Percentiles rank a stretch among this genome's conserved stretches.
phyloP scores from a whole-genome alignment of 352 stramenopile genomes.

The Pythium rishiriense region DNA sequence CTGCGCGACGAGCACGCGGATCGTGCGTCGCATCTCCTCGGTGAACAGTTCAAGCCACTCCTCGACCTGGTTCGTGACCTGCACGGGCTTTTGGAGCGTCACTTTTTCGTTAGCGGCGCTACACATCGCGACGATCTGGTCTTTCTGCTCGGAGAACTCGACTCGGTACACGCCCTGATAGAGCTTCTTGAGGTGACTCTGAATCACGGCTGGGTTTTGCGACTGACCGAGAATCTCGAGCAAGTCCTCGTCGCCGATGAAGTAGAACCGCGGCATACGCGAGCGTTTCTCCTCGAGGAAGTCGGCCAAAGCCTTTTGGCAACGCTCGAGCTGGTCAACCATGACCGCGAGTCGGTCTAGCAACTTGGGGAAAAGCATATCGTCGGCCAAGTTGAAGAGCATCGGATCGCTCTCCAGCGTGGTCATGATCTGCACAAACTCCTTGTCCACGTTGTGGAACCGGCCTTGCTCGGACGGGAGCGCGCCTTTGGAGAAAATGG shows the following conservation, averaged over 20 bases:
- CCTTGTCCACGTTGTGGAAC: constrained; percentile 92
- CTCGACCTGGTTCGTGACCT: constrained; percentile 90
- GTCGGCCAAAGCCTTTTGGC: constrained; percentile 92
- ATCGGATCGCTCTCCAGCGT: constrained; percentile 87
- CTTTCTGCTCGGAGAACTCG: constrained; percentile 82
- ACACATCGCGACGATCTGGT: constrained; percentile 89
- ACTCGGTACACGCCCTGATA: constrained; percentile 94
- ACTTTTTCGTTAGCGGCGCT: constrained; percentile 85
- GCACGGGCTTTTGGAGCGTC: constrained; percentile 73
- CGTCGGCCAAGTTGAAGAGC: constrained; percentile 92
- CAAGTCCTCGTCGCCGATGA: constrained; percentile 96
- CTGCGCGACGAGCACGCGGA: constrained; percentile 69
- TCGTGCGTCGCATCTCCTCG: constrained; percentile 89
- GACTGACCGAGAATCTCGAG: constrained; percentile 95
- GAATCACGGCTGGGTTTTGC: constrained; percentile 92
- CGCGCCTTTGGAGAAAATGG: constrained; percentile 94
- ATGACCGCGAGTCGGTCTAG: constrained; percentile 77
- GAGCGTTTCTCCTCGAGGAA: constrained; percentile 95
- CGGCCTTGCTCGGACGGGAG: constrained; percentile 89
- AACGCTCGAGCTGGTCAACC: constrained; percentile 93
- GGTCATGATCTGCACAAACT: constrained; percentile 94
- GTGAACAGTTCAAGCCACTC: constrained; percentile 93
- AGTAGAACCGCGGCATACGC: constrained; percentile 96
- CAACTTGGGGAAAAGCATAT: constrained; percentile 89
- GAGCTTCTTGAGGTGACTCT: constrained; percentile 95